Percentiles rank a stretch among this genome's conserved stretches.
phyloP scores from a whole-genome alignment of 1,284 basidiomycete genomes.

The Pholiota adiposa region DNA sequence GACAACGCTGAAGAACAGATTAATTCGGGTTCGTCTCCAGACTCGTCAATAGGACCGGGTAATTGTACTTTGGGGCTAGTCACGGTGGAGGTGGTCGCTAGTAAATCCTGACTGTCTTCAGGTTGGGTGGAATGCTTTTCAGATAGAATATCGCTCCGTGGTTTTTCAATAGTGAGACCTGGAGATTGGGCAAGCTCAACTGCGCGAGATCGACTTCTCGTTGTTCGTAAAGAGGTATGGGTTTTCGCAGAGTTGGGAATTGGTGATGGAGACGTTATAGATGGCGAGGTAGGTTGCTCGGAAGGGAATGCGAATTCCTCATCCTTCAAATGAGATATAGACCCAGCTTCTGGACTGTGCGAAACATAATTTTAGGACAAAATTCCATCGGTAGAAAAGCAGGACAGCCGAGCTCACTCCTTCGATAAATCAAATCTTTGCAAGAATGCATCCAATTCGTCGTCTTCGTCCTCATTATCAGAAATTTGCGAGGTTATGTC shows the following conservation, averaged over 20 bases:
- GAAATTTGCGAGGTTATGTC: constrained; percentile 43
- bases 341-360: constrained; percentile 35
- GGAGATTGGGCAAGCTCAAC: constrained; percentile 18
- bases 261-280: not conserved
- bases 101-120: not conserved
- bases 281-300: not conserved
- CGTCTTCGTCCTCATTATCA: constrained; percentile 47
- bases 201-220: constrained; percentile 21
- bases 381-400: not conserved
- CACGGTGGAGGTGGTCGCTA: not conserved
- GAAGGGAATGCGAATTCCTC: constrained; percentile 18
- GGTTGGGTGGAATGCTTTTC: not conserved
- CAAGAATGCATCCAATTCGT: constrained; percentile 52
- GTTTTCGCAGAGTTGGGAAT: not conserved
- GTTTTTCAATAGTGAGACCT: constrained; percentile 3
- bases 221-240: constrained; percentile 16
- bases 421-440: constrained; percentile 54
- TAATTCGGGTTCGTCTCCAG: constrained; percentile 25
- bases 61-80: not conserved
- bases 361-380: constrained; percentile 10
- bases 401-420: constrained; percentile 41
- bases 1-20: constrained; percentile 26
- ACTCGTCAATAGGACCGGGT: not conserved
- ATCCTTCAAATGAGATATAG: constrained; percentile 36
- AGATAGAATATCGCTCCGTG: not conserved